These are phyloP conservation scores for Penicillium pulvis DNA, from an alignment of 495 filamentous ascomycete species.

Conservation along the genomic window DNA sequence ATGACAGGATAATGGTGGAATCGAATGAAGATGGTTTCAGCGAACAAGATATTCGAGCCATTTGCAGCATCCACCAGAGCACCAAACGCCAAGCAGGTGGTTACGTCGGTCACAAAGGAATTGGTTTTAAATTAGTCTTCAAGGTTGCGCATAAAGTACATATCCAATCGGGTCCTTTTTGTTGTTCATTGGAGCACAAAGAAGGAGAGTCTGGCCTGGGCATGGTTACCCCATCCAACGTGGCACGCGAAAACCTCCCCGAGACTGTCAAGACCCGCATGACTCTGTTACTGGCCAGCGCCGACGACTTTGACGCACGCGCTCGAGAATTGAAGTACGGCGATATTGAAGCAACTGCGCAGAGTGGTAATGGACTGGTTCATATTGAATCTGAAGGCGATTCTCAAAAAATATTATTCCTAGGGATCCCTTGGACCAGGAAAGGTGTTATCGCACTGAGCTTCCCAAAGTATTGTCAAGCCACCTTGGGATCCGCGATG, in stretches of 20 bases:
- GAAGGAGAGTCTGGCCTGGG: background rate
- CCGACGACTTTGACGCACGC: background rate
- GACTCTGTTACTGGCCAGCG: background rate
- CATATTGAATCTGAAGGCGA: too few species aligned
- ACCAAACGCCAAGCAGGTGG: slow-evolving; percentile 38
- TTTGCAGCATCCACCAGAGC: slow-evolving; percentile 38
- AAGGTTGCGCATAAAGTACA: slow-evolving; percentile 47
- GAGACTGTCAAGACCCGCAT: background rate
- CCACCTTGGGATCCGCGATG: too few species aligned
- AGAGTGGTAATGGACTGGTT: too few species aligned
- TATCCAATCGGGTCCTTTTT: slow-evolving; percentile 45
- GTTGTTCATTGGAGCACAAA: background rate
- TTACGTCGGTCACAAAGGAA: slow-evolving; percentile 54
- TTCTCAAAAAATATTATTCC: too few species aligned
- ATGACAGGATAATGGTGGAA: slow-evolving; percentile 30
- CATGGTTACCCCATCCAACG: background rate
- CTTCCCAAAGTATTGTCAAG: too few species aligned
- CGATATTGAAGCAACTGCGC: too few species aligned
- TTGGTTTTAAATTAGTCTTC: slow-evolving; percentile 58
- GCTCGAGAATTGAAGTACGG: background rate
- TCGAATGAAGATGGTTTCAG: slow-evolving; percentile 49
- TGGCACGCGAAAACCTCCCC: background rate
- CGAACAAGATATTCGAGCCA: slow-evolving; percentile 33
- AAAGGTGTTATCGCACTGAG: too few species aligned
- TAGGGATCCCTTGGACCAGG: too few species aligned